A percentile compares a stretch with the other conserved stretches of the same genome.
Conservation (phyloP, 768 basidiomycete species). For the Boletus pseudo-olivaceus region DNA sequence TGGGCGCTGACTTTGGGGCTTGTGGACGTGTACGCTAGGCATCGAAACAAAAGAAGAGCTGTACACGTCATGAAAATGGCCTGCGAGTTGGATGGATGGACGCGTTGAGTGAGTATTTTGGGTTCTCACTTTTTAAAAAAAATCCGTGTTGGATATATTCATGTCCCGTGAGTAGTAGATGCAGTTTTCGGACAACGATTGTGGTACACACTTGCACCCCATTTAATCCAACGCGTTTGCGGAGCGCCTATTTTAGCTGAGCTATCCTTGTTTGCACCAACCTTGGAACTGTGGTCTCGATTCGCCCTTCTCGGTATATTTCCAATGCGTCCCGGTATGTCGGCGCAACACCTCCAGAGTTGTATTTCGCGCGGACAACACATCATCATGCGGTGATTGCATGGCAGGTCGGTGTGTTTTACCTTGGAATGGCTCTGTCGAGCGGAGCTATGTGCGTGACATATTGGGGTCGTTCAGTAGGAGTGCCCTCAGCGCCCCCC, state of each 20-base stretch:
- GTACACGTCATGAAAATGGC: conserved; percentile 41
- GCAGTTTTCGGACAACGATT: conserved; percentile 17
- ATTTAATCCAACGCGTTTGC: conserved; percentile 19
- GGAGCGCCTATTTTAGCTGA: neutral
- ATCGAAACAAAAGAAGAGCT: conserved; percentile 63
- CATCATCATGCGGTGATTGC: too few relatives aligned
- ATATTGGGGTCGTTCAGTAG: too few relatives aligned
- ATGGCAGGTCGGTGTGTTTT: too few relatives aligned
- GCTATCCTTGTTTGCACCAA: neutral
- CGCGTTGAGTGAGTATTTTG: conserved; percentile 16
- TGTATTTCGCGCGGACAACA: too few relatives aligned
- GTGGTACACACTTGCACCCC: conserved; percentile 17
- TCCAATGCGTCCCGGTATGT: too few relatives aligned
- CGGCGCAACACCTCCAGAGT: too few relatives aligned
- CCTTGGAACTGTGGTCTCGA: too few relatives aligned
- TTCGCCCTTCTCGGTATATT: too few relatives aligned
- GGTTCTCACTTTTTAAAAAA: neutral
- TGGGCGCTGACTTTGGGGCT: neutral
- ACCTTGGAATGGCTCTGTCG: too few relatives aligned
- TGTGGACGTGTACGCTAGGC: conserved; percentile 33
- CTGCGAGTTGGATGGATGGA: conserved; percentile 8
- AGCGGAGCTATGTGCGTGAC: too few relatives aligned
- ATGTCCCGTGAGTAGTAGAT: conserved; percentile 23
- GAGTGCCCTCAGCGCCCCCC: too few relatives aligned
- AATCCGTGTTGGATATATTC: neutral